Base-by-base conservation (phyloP, 352 stramenopile genomes). In the Blastocystis sp. region DNA sequence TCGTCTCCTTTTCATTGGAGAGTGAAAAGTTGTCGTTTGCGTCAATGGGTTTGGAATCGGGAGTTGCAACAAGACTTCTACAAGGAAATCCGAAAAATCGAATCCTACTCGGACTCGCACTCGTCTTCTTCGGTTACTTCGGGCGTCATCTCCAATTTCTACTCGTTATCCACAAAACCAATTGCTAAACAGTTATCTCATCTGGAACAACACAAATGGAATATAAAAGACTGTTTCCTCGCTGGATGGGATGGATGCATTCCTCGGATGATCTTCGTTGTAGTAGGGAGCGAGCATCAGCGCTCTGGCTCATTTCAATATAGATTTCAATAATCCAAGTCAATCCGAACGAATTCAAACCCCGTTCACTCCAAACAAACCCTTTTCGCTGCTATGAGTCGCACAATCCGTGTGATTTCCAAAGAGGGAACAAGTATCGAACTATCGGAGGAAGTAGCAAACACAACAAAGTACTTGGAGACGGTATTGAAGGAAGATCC, bases 401-500 rank as follows among this genome's bases (percentile, higher is more conserved):
- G 32, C 42, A 46, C 42, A 38, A 44, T 81, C 7, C 53, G 63
- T 38, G 34, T 81, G 27, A 32, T 81, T 46, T 81, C 69, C 24
- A 81, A 81, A 44, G 69, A 81, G 16, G 69, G 69, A 32, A 54
- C 61, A 29, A 42, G 24, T n/a, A 29, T 81, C 11, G 69, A 81
- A 21, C 29, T 81, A 21, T 38, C 9, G 11, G 69, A 65, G 21
- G 69, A 81, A 8, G 69, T 61, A 11, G 69, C 69, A 21, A 57
- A 48, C 32, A 81, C 69, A 46, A 63, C 69, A 11, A 81, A 81
- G 46, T 81, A 81, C 42, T 51, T 81, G 32, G 44, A 81, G 69
- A 81, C 69, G 16, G 69, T 81, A 9, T 27, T 81, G 48, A 81
- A 81, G 27, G 69, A 81, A 40, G 69, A 81, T 81, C 69, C 69